Base-by-base conservation (phyloP, 2,329 filamentous ascomycete genomes). In the Plectosphaerella plurivora region DNA sequence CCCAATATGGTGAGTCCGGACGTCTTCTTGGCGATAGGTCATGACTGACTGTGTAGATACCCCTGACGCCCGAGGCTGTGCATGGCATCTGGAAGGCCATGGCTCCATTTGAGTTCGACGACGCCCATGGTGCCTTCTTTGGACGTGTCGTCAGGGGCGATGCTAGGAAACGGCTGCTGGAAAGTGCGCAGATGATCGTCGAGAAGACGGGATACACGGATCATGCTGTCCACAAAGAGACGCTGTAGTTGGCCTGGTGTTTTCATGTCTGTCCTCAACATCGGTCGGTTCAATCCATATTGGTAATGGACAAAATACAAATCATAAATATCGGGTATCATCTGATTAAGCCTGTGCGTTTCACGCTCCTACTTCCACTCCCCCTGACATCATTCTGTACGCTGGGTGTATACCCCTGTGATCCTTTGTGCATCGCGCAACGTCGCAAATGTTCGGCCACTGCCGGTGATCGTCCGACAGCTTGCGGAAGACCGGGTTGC, bases 151-250 rank as follows among this genome's bases (percentile, higher is more conserved):
- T 54, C 15, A 49, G 56, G 20, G 56, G 56, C 3, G 45, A 39
- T 10, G 55, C 54, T 7, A 58, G 56, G 36, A 42, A 28, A 36
- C 52, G 54, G 2, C 16, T 58, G 8, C 36, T 58, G 24, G 49
- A 58, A 5, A 58, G 56, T 15, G 56, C 56, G 2, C 48, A 56
- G 44, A 20, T 58, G 12, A 53, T 53, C 18, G 45, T 58, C 12
- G 51, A 33, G 16, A 53, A 50, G n/a, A 56, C 55, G 39, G 56
- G 54, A n/a, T 50, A 55, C 37, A 4, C 18, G 0, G 41, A 56
- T 3, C 56, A 58, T 5, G 45, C 47, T 1, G 56, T 55, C 1
- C 54, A 55, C 41, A 15, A 42, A 9, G 56, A 56, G 54, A 49
- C 41, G 41, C 28, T 33, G 28, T 33, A 33, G 28, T 12, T 33